phyloP scores from a whole-genome alignment of 768 basidiomycete genomes.

The Mrakia blollopis region DNA sequence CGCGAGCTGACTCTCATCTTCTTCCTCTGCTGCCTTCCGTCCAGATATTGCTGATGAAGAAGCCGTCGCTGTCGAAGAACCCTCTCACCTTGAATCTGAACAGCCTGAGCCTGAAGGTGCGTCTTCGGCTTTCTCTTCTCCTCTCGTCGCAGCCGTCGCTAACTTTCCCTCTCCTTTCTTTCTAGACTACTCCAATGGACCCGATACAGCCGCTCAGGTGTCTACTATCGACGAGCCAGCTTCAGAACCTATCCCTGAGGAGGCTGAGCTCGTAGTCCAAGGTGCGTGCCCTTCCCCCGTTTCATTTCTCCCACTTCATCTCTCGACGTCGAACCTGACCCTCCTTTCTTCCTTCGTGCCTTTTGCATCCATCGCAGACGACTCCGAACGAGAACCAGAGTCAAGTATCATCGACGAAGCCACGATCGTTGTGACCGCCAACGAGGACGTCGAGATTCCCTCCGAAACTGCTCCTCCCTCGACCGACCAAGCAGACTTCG shows the following conservation, averaged over 20 bases:
- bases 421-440: constrained; percentile 22
- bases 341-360: neutral
- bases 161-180: neutral
- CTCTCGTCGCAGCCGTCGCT: neutral
- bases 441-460: constrained; percentile 21
- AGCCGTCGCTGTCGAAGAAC: neutral
- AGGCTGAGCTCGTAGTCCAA: neutral
- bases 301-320: neutral
- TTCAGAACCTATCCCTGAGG: neutral
- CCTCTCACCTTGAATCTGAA: neutral
- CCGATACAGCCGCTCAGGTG: neutral
- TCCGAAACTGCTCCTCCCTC: neutral
- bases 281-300: neutral
- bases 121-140: neutral
- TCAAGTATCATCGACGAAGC: constrained; percentile 17
- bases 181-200: constrained; percentile 18
- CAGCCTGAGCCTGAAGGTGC: neutral
- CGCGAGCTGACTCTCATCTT: neutral
- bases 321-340: neutral
- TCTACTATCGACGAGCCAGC: neutral
- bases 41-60: neutral
- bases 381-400: neutral
- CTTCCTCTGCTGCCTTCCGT: neutral
- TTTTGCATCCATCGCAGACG: too few species aligned
- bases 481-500: constrained; percentile 11